Conservation (phyloP, 257 asterid species). For the Jasminum sambac region DNA sequence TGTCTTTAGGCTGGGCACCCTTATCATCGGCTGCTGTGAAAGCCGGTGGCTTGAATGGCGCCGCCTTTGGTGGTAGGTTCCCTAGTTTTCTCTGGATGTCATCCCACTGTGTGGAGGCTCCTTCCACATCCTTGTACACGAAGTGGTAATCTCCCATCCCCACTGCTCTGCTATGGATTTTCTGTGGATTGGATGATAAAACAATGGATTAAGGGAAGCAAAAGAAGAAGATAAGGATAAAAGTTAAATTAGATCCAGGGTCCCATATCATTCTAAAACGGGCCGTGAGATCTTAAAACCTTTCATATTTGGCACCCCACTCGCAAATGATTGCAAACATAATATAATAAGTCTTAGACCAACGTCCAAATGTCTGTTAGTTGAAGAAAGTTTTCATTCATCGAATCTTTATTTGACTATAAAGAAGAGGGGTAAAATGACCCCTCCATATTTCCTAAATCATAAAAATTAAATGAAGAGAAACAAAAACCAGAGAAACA, state of each 20-base stretch:
- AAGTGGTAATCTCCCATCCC: slow-evolving; percentile 86
- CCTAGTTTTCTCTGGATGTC: slow-evolving; percentile 90
- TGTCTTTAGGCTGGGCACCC: slow-evolving; percentile 64
- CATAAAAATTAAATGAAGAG: too few relatives aligned
- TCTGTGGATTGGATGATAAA: neutral
- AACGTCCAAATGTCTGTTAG: too few relatives aligned
- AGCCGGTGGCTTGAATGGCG: slow-evolving; percentile 74
- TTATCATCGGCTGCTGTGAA: slow-evolving; percentile 67
- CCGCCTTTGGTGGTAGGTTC: slow-evolving; percentile 69
- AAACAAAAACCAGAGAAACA: too few relatives aligned
- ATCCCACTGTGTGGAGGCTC: slow-evolving; percentile 94
- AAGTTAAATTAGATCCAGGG: neutral
- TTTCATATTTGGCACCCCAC: too few relatives aligned
- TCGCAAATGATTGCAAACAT: too few relatives aligned
- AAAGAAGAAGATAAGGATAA: neutral
- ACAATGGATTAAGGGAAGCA: neutral
- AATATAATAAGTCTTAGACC: too few relatives aligned
- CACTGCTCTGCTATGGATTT: slow-evolving; percentile 10
- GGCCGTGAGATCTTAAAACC: too few relatives aligned
- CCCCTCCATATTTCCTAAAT: too few relatives aligned
- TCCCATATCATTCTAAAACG: too few relatives aligned
- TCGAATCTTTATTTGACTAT: too few relatives aligned
- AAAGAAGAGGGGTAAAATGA: too few relatives aligned
- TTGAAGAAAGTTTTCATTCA: too few relatives aligned
- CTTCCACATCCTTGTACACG: slow-evolving; percentile 91